Percentiles rank a stretch among this genome's conserved stretches.
Conservation (phyloP, 176 grass and related monocot genomes). For the Bromus sterilis region DNA sequence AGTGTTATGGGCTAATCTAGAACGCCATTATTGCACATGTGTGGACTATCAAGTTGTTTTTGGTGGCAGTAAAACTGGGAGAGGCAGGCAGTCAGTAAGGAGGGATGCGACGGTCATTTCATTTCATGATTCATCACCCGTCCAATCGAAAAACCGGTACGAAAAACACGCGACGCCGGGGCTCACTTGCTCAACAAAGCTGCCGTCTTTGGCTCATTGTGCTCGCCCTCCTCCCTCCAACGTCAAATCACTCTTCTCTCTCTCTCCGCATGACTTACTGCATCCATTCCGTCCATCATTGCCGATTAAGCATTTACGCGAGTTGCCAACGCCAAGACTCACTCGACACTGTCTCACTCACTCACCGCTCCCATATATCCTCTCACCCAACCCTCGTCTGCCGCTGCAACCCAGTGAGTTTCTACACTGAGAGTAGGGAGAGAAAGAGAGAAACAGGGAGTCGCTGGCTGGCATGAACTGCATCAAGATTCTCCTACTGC, state of each 20-base stretch:
- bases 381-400: not conserved
- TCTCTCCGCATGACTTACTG: not conserved
- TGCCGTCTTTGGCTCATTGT: not conserved
- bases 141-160: conserved; percentile 5
- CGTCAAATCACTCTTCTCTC: conserved; percentile 35
- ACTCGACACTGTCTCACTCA: not conserved
- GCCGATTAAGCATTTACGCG: conserved; percentile 1
- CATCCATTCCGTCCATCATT: conserved; percentile 18
- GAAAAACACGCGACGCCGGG: not conserved
- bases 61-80: not conserved
- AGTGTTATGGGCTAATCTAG: no score
- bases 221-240: conserved; percentile 4
- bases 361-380: not conserved
- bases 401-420: not conserved
- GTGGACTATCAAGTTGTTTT: not conserved
- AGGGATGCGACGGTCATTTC: not conserved
- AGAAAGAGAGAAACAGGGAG: not conserved
- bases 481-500: conserved; percentile 33
- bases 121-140: conserved; percentile 3
- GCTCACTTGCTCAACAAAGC: not conserved
- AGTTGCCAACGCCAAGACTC: not conserved
- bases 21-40: not conserved
- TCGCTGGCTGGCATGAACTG: conserved; percentile 23
- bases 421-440: not conserved
- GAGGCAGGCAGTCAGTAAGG: not conserved